These are phyloP conservation scores for Lumnitzera racemosa DNA, from an alignment of 345 rosid species.

Conservation along the genomic window DNA sequence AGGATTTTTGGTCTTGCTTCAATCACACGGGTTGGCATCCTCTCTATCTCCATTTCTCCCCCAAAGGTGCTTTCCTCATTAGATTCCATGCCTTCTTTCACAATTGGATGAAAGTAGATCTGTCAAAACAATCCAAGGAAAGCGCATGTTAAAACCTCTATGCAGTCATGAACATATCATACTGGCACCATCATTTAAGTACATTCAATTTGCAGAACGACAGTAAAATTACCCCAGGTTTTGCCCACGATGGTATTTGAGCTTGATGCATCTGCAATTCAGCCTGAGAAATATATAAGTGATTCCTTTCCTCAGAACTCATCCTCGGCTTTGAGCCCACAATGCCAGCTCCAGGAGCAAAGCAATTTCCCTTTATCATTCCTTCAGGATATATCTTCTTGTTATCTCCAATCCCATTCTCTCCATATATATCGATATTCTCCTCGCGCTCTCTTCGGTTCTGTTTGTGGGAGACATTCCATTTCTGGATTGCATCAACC, in stretches of 20 bases:
- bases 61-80: constrained; percentile 31
- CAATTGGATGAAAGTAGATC: constrained; percentile 55
- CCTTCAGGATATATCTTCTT: constrained; percentile 76
- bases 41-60: constrained; percentile 73
- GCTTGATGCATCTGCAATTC: constrained; percentile 66
- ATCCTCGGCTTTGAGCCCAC: constrained; percentile 20
- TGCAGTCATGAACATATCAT: not conserved
- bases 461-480: constrained; percentile 78
- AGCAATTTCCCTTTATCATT: constrained; percentile 26
- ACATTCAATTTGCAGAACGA: not conserved
- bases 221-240: constrained; percentile 46
- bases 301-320: constrained; percentile 47
- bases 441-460: constrained; percentile 65
- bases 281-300: constrained; percentile 74
- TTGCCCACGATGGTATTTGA: constrained; percentile 53
- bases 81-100: constrained; percentile 15
- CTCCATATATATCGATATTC: constrained; percentile 75
- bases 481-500: constrained; percentile 71
- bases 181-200: not conserved
- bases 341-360: constrained; percentile 22
- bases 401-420: constrained; percentile 52
- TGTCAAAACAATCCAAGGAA: constrained; percentile 20
- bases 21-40: constrained; percentile 40
- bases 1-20: constrained; percentile 64
- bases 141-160: not conserved